Conservation (phyloP, 805 yeast genomes). For the Babjeviella inositovora region DNA sequence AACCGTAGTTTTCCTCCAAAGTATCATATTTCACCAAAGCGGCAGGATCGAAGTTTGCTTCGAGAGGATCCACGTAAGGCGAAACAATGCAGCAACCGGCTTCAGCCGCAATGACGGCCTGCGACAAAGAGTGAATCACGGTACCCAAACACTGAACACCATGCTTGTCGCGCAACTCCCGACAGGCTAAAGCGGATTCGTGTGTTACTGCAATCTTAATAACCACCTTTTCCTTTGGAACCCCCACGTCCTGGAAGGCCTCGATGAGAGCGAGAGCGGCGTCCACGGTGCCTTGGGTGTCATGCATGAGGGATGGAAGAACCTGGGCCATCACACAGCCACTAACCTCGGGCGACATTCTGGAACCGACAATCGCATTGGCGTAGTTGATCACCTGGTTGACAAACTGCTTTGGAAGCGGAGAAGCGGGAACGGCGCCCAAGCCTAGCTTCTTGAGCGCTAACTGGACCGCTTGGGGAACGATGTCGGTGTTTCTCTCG, state of each 20-base stretch:
- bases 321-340: conserved; percentile 7
- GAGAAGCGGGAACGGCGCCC: no score
- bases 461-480: neutral
- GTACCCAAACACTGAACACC: conserved; percentile 15
- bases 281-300: conserved; percentile 8
- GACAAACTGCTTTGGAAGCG: neutral
- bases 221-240: conserved; percentile 11
- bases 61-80: conserved; percentile 14
- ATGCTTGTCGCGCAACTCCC: conserved; percentile 6
- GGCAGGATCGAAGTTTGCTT: conserved; percentile 9
- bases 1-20: conserved; percentile 12
- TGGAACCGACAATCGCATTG: neutral
- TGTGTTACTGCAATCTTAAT: conserved; percentile 17
- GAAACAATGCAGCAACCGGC: conserved; percentile 15
- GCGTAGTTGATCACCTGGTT: neutral
- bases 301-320: conserved; percentile 8
- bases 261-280: conserved; percentile 10
- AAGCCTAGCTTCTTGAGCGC: neutral
- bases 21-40: conserved; percentile 5
- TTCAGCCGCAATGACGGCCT: conserved; percentile 17
- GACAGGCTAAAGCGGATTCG: conserved; percentile 14
- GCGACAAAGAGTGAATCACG: conserved; percentile 15
- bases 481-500: neutral
- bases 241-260: conserved; percentile 14
- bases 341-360: neutral